Evolutionary conservation across 805 yeast species (phyloP).

Genomic region (Grigorovia humatica): DNA sequence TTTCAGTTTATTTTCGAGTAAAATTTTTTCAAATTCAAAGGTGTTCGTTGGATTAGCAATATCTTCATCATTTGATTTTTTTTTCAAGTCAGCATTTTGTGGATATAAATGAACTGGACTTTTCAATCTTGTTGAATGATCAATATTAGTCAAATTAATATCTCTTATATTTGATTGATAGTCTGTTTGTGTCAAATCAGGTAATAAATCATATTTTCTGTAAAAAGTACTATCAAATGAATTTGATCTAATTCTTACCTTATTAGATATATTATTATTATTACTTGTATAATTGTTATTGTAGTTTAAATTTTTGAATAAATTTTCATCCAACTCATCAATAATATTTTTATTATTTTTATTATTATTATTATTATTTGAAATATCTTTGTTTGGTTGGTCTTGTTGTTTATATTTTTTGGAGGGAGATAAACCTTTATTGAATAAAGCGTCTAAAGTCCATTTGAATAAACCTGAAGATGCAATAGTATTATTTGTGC

Average conservation of each 20-base stretch:
- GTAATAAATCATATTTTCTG: slow-evolving; percentile 19
- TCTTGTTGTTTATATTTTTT: slow-evolving; percentile 16
- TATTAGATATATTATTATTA: background rate
- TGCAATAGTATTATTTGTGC: background rate
- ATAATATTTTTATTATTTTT: slow-evolving; percentile 12
- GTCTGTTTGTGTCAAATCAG: slow-evolving; percentile 2
- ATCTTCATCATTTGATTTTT: too few species aligned
- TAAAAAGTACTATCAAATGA: slow-evolving; percentile 20
- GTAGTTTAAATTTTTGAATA: background rate
- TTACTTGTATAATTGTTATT: background rate
- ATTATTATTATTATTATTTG: slow-evolving; percentile 18
- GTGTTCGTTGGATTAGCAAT: background rate
- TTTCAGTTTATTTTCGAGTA: background rate
- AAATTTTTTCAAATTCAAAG: background rate
- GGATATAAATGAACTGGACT: slow-evolving; percentile 11
- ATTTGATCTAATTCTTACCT: slow-evolving; percentile 12
- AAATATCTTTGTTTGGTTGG: background rate
- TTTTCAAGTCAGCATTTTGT: too few species aligned
- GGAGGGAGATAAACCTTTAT: slow-evolving; percentile 21
- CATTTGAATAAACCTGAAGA: slow-evolving; percentile 11
- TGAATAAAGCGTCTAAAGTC: slow-evolving; percentile 27
- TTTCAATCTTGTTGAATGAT: slow-evolving; percentile 3
- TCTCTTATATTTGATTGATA: background rate
- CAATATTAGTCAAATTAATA: background rate
- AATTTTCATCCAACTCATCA: background rate